Base-by-base conservation (phyloP, 208 protist genomes). In the Leishmania tarentolae region DNA sequence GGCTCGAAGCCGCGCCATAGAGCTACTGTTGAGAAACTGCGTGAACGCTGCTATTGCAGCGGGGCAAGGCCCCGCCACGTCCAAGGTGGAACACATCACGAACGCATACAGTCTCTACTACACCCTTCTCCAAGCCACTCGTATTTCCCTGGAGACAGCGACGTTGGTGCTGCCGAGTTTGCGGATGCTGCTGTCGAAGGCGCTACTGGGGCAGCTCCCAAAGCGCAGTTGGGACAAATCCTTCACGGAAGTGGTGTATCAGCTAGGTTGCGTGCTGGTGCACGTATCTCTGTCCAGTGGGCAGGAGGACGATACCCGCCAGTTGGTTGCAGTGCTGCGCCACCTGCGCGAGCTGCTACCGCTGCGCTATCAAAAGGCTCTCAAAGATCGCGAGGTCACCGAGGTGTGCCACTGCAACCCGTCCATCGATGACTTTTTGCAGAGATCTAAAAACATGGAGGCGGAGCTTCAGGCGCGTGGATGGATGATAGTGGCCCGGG, bases 41-140 rank as follows among this genome's bases (percentile, higher is more conserved):
- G 92, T 92, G 50, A 97, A 97, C 78, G 90, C 91, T 56, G 88
- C 92, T 40, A 94, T 96, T 72, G 92, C 92, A 3, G 90, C 90
- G 31, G 82, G 88, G 40, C 90, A 89, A 69, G 92, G 87, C 3
- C 88, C 88, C 0, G 28, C 52, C 3, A 19, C 52, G 8, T 61
- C 59, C 11, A 85, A 86, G 24, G 59, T 79, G 44, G 75, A 31
- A 6, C 84, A 85, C 28, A 84, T 94, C 50, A 75, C 75, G 5
- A 37, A 77, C 15, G 84, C 86, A 24, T 83, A 93, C 75, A n/a
- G 24, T 35, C 44, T 90, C 5, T 92, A 88, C 86, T 87, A 88
- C 63, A 40, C 75, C 28, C 80, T 82, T 19, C 52, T 92, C 56
- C 66, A 72, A 53, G 68, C 80, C 24, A 82, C 88, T 68, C 79